These are phyloP conservation scores for Xenoacremonium recifei DNA, from an alignment of 2,329 filamentous ascomycete species.

Conservation along the genomic window DNA sequence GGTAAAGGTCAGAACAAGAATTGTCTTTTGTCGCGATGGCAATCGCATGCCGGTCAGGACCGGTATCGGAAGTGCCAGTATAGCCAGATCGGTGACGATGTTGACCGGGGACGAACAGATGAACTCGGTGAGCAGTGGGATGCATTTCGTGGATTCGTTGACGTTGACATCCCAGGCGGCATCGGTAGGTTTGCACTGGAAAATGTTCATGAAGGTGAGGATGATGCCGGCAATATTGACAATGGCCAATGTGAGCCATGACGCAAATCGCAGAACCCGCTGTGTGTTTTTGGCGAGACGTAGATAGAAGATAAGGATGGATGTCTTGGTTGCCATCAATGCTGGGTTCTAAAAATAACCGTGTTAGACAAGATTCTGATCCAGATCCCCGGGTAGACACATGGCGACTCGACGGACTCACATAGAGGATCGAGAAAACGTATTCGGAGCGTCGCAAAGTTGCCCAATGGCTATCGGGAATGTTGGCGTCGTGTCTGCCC, in stretches of 20 bases:
- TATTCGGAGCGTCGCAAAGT: conserved; percentile 61
- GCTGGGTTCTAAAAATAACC: conserved; percentile 69
- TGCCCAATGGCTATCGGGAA: conserved; percentile 47
- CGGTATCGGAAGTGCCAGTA: conserved; percentile 83
- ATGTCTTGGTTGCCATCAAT: conserved; percentile 88
- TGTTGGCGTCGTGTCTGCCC: conserved; percentile 64
- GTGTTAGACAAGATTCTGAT: too few relatives aligned
- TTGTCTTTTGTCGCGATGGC: conserved; percentile 81
- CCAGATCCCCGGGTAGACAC: background rate
- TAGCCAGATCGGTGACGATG: conserved; percentile 85
- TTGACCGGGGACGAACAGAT: conserved; percentile 83
- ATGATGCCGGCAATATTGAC: conserved; percentile 78
- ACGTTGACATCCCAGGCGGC: conserved; percentile 60
- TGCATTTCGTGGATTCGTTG: conserved; percentile 41
- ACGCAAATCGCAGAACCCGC: conserved; percentile 74
- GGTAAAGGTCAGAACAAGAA: conserved; percentile 81
- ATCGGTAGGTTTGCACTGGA: conserved; percentile 76
- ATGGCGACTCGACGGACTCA: conserved; percentile 29
- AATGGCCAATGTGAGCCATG: conserved; percentile 73
- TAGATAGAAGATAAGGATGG: conserved; percentile 89
- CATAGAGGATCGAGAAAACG: conserved; percentile 63
- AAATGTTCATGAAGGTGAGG: conserved; percentile 81
- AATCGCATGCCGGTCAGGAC: conserved; percentile 84
- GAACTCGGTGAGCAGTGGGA: conserved; percentile 61
- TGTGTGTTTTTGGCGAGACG: conserved; percentile 76